A percentile compares a stretch with the other conserved stretches of the same genome.
Conservation (phyloP, 2,329 filamentous ascomycete species). For the Balansia obtecta region DNA sequence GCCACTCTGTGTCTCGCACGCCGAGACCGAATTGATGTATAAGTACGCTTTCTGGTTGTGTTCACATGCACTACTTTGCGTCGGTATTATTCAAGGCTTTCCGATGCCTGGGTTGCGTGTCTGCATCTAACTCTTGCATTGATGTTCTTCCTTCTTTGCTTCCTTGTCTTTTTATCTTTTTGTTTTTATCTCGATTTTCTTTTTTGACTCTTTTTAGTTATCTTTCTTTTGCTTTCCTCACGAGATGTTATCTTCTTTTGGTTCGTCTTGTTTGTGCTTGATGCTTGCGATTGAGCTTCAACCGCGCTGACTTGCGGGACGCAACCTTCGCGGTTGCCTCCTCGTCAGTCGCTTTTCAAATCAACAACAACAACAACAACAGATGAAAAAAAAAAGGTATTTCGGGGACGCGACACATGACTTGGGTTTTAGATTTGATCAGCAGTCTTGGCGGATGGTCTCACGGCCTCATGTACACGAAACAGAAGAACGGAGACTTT, state of each 20-base stretch:
- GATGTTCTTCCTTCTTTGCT: neutral
- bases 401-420: neutral
- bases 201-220: neutral
- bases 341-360: neutral
- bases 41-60: neutral
- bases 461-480: neutral
- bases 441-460: neutral
- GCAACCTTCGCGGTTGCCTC: too few species aligned
- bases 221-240: neutral
- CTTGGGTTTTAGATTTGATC: neutral
- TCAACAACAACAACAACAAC: too few species aligned
- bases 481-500: neutral
- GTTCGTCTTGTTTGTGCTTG: neutral
- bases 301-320: too few species aligned
- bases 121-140: neutral
- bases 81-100: neutral
- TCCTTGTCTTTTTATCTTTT: neutral
- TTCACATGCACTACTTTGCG: neutral
- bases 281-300: too few species aligned
- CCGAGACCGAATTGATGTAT: neutral
- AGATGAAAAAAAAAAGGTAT: neutral
- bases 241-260: neutral
- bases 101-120: too few species aligned
- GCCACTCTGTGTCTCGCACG: slow-evolving; percentile 1
- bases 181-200: neutral